phyloP scores from a whole-genome alignment of 257 asterid genomes.

The Ilex aquifolium region DNA sequence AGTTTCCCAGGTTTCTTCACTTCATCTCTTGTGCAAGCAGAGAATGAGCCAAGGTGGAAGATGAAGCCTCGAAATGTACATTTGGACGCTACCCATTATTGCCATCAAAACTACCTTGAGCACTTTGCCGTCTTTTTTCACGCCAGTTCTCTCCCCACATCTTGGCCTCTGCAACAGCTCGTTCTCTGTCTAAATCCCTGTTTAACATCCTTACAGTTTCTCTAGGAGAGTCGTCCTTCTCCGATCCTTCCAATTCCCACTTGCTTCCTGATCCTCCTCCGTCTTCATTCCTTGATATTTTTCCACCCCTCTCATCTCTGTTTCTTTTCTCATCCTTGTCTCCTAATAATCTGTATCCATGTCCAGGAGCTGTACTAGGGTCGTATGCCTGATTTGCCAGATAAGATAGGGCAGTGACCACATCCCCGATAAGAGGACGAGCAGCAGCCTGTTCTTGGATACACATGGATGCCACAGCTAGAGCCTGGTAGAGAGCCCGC shows the following conservation, averaged over 20 bases:
- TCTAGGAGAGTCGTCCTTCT: constrained; percentile 76
- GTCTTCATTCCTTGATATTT: constrained; percentile 60
- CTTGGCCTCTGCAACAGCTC: constrained; percentile 97
- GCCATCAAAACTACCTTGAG: constrained; percentile 57
- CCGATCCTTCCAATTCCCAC: constrained; percentile 74
- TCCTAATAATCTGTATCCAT: constrained; percentile 19
- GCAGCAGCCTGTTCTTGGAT: constrained; percentile 97
- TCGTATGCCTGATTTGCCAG: constrained; percentile 82
- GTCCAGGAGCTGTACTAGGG: constrained; percentile 30
- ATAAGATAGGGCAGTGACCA: constrained; percentile 93
- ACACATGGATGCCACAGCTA: constrained; percentile 96
- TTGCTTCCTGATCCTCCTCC: constrained; percentile 69
- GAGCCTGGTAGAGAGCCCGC: constrained; percentile 92
- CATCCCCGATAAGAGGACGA: constrained; percentile 92
- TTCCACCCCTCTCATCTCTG: constrained; percentile 51
- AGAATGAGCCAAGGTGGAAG: constrained; percentile 16
- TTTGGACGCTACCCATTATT: constrained; percentile 30
- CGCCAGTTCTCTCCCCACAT: constrained; percentile 99
- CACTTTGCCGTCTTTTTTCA: constrained; percentile 69
- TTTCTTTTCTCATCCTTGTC: constrained; percentile 43
- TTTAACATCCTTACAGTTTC: constrained; percentile 62
- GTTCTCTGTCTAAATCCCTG: constrained; percentile 76
- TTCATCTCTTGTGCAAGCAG: background rate
- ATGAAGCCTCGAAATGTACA: constrained; percentile 1
- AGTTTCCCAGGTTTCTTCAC: background rate